A percentile compares a stretch with the other conserved stretches of the same genome.
These are phyloP conservation scores for Globisporangium camurandrum DNA, from an alignment of 352 stramenopile species.

Conservation along the genomic window DNA sequence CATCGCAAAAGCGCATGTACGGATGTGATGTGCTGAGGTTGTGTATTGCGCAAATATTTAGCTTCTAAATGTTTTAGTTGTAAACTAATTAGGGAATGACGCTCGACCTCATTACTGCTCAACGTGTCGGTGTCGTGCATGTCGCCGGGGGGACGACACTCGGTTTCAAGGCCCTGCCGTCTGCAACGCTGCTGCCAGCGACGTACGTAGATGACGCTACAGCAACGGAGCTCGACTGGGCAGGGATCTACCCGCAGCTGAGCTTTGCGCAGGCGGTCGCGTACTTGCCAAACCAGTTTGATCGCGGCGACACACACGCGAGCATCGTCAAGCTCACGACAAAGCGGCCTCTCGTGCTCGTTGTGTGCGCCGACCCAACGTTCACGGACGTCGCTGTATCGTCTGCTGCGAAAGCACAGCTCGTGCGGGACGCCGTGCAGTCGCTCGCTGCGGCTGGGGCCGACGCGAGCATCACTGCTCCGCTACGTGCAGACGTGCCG, in stretches of 20 bases:
- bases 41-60: too few relatives aligned
- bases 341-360: conserved; percentile 3
- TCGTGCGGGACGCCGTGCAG: conserved; percentile 2
- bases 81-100: neutral
- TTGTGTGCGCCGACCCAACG: conserved; percentile 1
- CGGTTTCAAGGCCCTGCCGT: conserved; percentile 11
- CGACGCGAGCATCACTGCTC: neutral
- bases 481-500: conserved; percentile 1
- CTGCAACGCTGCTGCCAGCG: neutral
- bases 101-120: neutral
- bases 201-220: neutral
- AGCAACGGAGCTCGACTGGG: conserved; percentile 12
- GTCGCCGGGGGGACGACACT: conserved; percentile 1
- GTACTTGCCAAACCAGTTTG: conserved; percentile 23
- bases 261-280: conserved; percentile 16
- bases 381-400: conserved; percentile 8
- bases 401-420: conserved; percentile 8
- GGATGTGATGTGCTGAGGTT: too few relatives aligned
- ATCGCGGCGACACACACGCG: conserved; percentile 8
- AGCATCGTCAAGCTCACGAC: conserved; percentile 10
- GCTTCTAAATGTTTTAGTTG: too few relatives aligned
- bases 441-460: neutral
- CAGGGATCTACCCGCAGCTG: conserved; percentile 20
- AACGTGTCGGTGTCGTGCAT: neutral
- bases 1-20: too few relatives aligned